Conservation (phyloP, 805 yeast species). For the Candida khao-thaluensis region DNA sequence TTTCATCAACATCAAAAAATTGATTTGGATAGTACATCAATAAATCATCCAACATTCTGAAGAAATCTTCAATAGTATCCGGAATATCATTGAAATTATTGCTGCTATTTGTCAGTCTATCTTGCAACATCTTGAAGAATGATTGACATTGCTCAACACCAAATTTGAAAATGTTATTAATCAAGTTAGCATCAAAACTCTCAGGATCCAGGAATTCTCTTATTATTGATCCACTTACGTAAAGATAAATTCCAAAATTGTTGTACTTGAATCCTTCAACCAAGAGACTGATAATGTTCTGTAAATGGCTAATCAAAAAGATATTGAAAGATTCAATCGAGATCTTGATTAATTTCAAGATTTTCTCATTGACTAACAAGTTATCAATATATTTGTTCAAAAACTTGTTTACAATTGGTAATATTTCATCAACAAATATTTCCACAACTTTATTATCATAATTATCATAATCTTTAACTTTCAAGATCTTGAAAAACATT, state of each 20-base stretch:
- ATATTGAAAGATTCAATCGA: slow-evolving; percentile 62
- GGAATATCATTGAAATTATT: slow-evolving; percentile 44
- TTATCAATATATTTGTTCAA: slow-evolving; percentile 57
- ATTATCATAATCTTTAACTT: slow-evolving; percentile 41
- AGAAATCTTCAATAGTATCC: slow-evolving; percentile 84
- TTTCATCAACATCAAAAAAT: slow-evolving; percentile 41
- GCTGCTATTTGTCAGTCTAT: background rate
- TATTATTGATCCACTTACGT: slow-evolving; percentile 84
- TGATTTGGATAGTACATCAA: slow-evolving; percentile 69
- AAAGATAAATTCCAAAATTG: slow-evolving; percentile 77
- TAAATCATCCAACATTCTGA: slow-evolving; percentile 74
- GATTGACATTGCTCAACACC: slow-evolving; percentile 62
- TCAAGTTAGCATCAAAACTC: slow-evolving; percentile 9
- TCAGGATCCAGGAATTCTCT: slow-evolving; percentile 66
- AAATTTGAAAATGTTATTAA: slow-evolving; percentile 45
- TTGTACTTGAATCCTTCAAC: slow-evolving; percentile 68
- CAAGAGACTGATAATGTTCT: slow-evolving; percentile 62
- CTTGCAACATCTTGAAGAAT: slow-evolving; percentile 42
- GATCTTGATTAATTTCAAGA: slow-evolving; percentile 64
- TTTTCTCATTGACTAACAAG: slow-evolving; percentile 68
- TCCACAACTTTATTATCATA: slow-evolving; percentile 51
- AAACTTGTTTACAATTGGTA: slow-evolving; percentile 56
- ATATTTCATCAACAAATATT: slow-evolving; percentile 50
- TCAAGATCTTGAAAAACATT: slow-evolving; percentile 56
- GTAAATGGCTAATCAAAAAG: slow-evolving; percentile 57